phyloP scores from a whole-genome alignment of 2,329 filamentous ascomycete genomes.

The Stagonosporopsis tanaceti region DNA sequence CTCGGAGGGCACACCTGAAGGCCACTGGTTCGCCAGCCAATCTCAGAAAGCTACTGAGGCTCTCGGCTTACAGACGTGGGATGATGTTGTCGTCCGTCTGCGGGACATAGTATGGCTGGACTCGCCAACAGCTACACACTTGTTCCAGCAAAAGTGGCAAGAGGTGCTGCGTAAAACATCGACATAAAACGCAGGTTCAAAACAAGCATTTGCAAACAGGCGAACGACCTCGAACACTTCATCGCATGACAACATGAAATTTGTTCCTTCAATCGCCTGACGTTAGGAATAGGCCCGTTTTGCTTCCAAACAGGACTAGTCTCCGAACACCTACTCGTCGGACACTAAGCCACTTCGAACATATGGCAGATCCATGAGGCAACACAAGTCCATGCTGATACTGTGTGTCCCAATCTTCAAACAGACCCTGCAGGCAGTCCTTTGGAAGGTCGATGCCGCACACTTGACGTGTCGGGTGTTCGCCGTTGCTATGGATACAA shows the following conservation, averaged over 20 bases:
- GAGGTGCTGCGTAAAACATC: not conserved
- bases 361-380: not conserved
- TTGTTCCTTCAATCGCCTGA: not conserved
- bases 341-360: constrained; percentile 1
- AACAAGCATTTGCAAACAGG: not conserved
- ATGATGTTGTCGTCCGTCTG: constrained; percentile 6
- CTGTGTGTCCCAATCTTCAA: not conserved
- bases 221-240: too few relatives aligned
- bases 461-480: not conserved
- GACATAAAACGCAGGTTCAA: not conserved
- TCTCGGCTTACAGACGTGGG: constrained; percentile 14
- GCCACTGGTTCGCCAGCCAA: constrained; percentile 24
- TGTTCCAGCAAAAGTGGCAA: constrained; percentile 23
- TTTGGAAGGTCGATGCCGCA: not conserved
- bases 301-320: constrained; percentile 19
- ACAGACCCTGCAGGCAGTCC: not conserved
- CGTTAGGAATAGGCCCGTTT: not conserved
- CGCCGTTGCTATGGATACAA: too few relatives aligned
- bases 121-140: constrained; percentile 1
- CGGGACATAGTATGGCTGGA: constrained; percentile 24
- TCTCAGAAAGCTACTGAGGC: constrained; percentile 1
- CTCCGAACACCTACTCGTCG: constrained; percentile 14
- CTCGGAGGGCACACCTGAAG: constrained; percentile 16
- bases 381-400: not conserved
- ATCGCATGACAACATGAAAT: not conserved